Base-by-base conservation (phyloP, 306 rosid genomes). In the Notholithocarpus densiflorus region DNA sequence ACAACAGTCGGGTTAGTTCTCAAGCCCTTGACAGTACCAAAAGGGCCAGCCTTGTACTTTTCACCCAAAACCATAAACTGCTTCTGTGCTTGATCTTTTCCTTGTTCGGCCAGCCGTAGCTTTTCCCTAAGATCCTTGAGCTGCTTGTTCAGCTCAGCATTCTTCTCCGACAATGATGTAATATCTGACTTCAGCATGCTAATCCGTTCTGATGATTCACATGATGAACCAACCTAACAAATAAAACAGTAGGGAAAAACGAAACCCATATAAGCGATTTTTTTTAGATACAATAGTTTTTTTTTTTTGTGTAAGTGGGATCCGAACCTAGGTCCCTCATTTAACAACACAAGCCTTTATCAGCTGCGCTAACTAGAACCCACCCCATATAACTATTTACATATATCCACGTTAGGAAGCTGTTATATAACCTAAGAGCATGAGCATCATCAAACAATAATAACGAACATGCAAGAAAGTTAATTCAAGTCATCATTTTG, bases 1-100 rank as follows among this genome's bases (percentile, higher is more conserved):
- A 75, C 18, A 27, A 91, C 88, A 37, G 91, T 80, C 6, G 98
- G 98, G 80, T 92, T 90, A 15, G 98, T 93, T 77, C 94, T 90
- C 78, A 93, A 89, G 32, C 84, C 90, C 86, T 91, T 93, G 70
- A 91, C 98, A 45, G 97, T 90, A 45, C 97, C 98, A 77, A 90
- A 86, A 23, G 93, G 93, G 53, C 98, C 98, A 68, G 91, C 93
- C 90, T 93, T 93, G 73, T 87, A 92, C 5, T 85, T 88, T 75
- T 91, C 88, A 45, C 90, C 93, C 23, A 91, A 77, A 73, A 80
- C 83, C 43, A 88, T 81, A 82, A 86, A 82, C 76, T 91, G 98
- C 80, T 87, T 82, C 65, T 81, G 87, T 8, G 97, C 98, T 26
- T 89, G 89, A 74, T 89, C 87, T 69, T 88, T 91, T 56, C 89